A percentile compares a stretch with the other conserved stretches of the same genome.
Conservation (phyloP, 2,329 filamentous ascomycete genomes). For the Colletotrichum liaoningense region DNA sequence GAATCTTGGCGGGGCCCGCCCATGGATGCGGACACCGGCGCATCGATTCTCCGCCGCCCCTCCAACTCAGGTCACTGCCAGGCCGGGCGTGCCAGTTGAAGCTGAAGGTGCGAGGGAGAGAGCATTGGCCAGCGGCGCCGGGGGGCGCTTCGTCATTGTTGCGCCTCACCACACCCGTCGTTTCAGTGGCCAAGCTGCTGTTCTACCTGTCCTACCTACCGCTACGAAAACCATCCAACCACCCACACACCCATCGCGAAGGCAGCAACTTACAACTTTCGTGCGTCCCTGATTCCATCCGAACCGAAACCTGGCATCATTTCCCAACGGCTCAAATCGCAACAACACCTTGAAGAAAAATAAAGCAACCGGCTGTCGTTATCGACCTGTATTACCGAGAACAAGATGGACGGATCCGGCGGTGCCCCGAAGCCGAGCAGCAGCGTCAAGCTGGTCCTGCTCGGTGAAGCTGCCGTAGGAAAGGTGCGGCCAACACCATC, state of each 20-base stretch:
- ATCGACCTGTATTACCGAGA: conserved; percentile 21
- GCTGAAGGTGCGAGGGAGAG: conserved; percentile 23
- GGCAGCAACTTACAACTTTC: conserved; percentile 27
- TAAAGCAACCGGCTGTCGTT: neutral
- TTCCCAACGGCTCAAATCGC: neutral
- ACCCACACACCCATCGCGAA: conserved; percentile 31
- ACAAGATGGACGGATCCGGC: conserved; percentile 75
- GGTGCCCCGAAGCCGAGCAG: conserved; percentile 92
- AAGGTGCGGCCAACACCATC: conserved; percentile 72
- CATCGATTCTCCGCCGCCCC: conserved; percentile 27
- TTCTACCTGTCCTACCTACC: conserved; percentile 32
- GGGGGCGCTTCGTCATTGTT: conserved; percentile 43
- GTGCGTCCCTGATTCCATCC: conserved; percentile 11
- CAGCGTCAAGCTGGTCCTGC: conserved; percentile 98
- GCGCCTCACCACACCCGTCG: conserved; percentile 38
- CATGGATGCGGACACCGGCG: conserved; percentile 16
- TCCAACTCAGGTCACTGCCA: neutral
- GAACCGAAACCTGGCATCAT: neutral
- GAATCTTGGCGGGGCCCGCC: conserved; percentile 37
- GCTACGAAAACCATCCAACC: conserved; percentile 23
- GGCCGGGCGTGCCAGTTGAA: too few species aligned
- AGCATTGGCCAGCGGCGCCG: conserved; percentile 32
- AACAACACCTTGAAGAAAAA: neutral
- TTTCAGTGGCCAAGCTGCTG: conserved; percentile 33
- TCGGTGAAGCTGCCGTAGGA: conserved; percentile 97